These are phyloP conservation scores for Fonsecaea pedrosoi DNA, from an alignment of 2,329 filamentous ascomycete species.

Conservation along the genomic window DNA sequence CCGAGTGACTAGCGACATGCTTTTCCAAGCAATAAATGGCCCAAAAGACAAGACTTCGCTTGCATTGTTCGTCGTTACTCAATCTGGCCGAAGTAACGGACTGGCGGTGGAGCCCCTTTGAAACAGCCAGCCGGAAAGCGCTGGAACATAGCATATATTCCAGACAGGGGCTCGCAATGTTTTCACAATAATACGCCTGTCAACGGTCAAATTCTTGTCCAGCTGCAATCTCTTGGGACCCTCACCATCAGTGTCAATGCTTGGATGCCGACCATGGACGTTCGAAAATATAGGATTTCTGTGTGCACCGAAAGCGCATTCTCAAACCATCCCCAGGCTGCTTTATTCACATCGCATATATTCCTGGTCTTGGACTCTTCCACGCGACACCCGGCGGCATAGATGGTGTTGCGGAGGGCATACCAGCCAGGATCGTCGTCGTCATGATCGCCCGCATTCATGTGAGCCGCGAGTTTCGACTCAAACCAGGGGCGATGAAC, in stretches of 20 bases:
- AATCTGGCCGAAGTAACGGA: conserved; percentile 6
- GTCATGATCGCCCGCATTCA: neutral
- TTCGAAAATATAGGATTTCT: conserved; percentile 17
- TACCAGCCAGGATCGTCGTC: conserved; percentile 14
- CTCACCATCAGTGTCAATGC: conserved; percentile 21
- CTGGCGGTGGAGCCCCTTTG: conserved; percentile 16
- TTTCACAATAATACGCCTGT: conserved; percentile 12
- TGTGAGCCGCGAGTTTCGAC: neutral
- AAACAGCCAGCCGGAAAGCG: conserved; percentile 8
- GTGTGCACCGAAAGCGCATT: conserved; percentile 11
- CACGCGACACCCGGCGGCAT: conserved; percentile 16
- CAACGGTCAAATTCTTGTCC: conserved; percentile 2
- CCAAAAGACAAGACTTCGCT: conserved; percentile 14
- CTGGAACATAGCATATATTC: conserved; percentile 16
- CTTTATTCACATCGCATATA: neutral
- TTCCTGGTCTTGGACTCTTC: neutral
- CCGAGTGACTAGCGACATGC: conserved; percentile 19
- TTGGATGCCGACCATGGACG: conserved; percentile 15
- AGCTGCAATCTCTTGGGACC: too few relatives aligned
- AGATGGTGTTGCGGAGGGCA: conserved; percentile 16
- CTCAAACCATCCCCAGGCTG: conserved; percentile 17
- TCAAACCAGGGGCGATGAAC: conserved; percentile 15
- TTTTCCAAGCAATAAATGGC: conserved; percentile 16
- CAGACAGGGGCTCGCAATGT: conserved; percentile 16
- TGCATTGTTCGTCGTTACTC: neutral